phyloP scores from a whole-genome alignment of 768 basidiomycete genomes.

The Suillus bovinus region DNA sequence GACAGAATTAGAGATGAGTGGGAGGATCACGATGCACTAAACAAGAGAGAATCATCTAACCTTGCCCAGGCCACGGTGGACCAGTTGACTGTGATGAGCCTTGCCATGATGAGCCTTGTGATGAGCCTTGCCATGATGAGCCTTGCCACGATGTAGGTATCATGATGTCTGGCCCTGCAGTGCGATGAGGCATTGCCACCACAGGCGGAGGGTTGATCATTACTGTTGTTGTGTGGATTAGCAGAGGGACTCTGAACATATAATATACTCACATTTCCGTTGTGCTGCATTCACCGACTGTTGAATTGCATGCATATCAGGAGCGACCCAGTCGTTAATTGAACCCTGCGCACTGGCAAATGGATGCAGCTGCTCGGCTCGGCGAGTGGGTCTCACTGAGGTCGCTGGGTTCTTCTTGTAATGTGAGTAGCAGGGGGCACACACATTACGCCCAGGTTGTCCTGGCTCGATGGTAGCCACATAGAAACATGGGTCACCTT shows the following conservation, averaged over 20 bases:
- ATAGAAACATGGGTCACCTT: slow-evolving; percentile 7
- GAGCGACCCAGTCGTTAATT: neutral
- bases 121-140: neutral
- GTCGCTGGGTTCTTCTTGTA: slow-evolving; percentile 2
- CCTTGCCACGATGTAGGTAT: slow-evolving; percentile 3
- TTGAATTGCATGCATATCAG: slow-evolving; percentile 4
- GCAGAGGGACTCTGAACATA: neutral
- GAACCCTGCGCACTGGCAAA: neutral
- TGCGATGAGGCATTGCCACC: neutral
- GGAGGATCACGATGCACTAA: neutral
- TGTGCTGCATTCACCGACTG: slow-evolving; percentile 8
- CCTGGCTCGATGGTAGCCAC: slow-evolving; percentile 3
- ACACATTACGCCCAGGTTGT: slow-evolving; percentile 1
- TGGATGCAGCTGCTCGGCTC: neutral
- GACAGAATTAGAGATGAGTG: neutral
- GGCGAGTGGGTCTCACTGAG: neutral
- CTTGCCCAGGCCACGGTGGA: neutral
- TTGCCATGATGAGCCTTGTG: neutral
- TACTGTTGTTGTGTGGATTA: neutral
- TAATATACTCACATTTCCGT: neutral
- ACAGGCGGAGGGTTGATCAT: slow-evolving; percentile 6
- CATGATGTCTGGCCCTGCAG: neutral
- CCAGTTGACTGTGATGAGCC: neutral
- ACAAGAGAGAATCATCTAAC: neutral
- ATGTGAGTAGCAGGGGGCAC: neutral